A percentile compares a stretch with the other conserved stretches of the same genome.
phyloP scores from a whole-genome alignment of 2,329 filamentous ascomycete genomes.

The Trichoderma sp. region DNA sequence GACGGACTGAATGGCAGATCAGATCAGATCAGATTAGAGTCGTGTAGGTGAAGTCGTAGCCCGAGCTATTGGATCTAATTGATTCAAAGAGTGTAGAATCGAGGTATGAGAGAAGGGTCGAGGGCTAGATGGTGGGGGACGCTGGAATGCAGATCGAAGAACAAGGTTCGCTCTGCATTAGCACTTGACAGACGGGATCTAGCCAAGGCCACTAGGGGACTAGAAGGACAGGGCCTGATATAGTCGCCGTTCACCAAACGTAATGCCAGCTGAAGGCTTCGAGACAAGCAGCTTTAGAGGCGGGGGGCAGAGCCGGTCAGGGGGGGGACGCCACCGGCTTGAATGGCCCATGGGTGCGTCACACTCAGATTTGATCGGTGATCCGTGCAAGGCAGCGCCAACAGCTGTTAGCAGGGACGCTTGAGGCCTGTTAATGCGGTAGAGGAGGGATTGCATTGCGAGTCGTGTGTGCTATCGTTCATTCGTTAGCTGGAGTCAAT shows the following conservation, averaged over 20 bases:
- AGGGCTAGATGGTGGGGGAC: not conserved
- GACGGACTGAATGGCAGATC: not conserved
- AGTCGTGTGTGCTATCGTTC: not conserved
- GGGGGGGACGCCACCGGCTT: not conserved
- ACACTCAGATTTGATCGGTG: constrained; percentile 1
- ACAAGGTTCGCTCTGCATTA: not conserved
- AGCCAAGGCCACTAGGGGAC: not conserved
- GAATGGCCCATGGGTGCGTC: not conserved
- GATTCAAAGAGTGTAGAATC: not conserved
- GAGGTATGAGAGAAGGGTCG: not conserved
- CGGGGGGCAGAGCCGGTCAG: not conserved
- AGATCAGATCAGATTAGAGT: not conserved
- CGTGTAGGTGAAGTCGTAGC: not conserved
- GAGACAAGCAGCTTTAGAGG: not conserved
- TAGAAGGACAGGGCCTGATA: not conserved
- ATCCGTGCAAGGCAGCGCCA: not conserved
- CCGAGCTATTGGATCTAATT: not conserved
- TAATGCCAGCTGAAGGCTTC: not conserved
- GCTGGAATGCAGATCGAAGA: not conserved
- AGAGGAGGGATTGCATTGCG: not conserved
- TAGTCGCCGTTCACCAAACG: not conserved
- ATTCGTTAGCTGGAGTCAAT: not conserved
- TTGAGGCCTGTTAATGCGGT: not conserved
- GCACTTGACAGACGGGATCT: not conserved
- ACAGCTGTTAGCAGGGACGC: not conserved